These are phyloP conservation scores for Yarrowia sp. DNA, from an alignment of 805 yeast genomes.

Conservation along the genomic window DNA sequence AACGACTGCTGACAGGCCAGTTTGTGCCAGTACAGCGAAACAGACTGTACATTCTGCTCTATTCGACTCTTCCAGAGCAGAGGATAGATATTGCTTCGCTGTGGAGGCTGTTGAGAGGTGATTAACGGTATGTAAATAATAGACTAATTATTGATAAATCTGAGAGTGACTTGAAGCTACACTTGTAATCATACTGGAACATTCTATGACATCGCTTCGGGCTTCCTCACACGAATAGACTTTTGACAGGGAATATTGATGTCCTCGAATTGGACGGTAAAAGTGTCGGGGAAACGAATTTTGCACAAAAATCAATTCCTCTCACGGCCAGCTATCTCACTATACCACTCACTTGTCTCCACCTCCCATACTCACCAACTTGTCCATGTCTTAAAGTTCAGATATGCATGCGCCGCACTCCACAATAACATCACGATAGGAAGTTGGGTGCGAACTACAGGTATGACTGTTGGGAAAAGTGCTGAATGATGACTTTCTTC, in stretches of 20 bases:
- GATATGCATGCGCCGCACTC: conserved; percentile 5
- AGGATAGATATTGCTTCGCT: conserved; percentile 46
- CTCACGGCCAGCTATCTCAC: neutral
- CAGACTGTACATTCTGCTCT: conserved; percentile 58
- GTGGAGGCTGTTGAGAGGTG: conserved; percentile 15
- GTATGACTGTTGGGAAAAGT: conserved; percentile 1
- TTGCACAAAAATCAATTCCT: neutral
- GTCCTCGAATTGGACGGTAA: too few species aligned
- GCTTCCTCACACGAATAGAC: conserved; percentile 21
- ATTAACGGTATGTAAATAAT: too few species aligned
- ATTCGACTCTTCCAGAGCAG: conserved; percentile 59
- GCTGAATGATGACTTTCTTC: neutral
- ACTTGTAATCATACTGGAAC: too few species aligned
- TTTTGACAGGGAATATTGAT: neutral
- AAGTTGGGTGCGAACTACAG: conserved; percentile 14
- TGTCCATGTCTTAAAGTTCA: too few species aligned
- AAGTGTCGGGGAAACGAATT: neutral
- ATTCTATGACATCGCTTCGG: neutral
- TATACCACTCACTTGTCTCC: neutral
- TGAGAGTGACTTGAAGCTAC: too few species aligned
- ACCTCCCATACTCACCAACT: neutral
- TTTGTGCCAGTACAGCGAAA: conserved; percentile 57
- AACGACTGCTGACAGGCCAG: conserved; percentile 57
- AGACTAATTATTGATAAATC: too few species aligned
- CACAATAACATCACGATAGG: conserved; percentile 11